Conservation (phyloP, 352 stramenopile genomes). For the Phytophthora citrophthora region DNA sequence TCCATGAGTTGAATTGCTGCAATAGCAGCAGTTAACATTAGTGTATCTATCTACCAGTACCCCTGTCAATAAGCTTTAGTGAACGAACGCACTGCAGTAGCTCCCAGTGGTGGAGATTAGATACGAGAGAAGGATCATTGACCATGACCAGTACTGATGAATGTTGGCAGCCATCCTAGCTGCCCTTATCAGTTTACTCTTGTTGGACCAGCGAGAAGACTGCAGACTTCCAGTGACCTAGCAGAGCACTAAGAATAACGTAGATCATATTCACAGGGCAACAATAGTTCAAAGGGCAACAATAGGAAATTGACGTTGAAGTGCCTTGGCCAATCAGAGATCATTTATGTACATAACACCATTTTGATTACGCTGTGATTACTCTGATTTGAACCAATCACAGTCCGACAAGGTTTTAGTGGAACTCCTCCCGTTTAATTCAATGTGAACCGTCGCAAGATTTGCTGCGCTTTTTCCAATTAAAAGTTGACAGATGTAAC, state of each 20-base stretch:
- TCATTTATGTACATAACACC: background rate
- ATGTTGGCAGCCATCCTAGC: conserved; percentile 23
- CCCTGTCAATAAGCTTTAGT: no score
- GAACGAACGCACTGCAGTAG: conserved; percentile 63
- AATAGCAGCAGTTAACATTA: background rate
- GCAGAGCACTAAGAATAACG: no score
- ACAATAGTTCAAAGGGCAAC: no score
- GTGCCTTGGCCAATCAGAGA: background rate
- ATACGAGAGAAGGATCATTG: conserved; percentile 55
- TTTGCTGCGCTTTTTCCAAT: background rate
- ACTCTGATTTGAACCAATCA: conserved; percentile 5
- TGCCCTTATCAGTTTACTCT: background rate
- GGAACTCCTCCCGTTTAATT: background rate
- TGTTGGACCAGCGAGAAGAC: no score
- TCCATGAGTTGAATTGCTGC: conserved; percentile 78
- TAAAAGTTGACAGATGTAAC: background rate
- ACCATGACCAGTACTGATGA: conserved; percentile 54
- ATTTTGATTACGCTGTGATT: conserved; percentile 1
- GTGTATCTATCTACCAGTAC: background rate
- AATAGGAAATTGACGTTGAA: background rate
- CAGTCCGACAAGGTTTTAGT: no score
- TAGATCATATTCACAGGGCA: no score
- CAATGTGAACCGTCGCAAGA: background rate
- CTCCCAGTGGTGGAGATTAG: conserved; percentile 65
- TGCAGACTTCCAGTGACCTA: no score